Evolutionary conservation across 495 filamentous ascomycete genomes (phyloP).

Genomic region (Neurospora tetrasperma): DNA sequence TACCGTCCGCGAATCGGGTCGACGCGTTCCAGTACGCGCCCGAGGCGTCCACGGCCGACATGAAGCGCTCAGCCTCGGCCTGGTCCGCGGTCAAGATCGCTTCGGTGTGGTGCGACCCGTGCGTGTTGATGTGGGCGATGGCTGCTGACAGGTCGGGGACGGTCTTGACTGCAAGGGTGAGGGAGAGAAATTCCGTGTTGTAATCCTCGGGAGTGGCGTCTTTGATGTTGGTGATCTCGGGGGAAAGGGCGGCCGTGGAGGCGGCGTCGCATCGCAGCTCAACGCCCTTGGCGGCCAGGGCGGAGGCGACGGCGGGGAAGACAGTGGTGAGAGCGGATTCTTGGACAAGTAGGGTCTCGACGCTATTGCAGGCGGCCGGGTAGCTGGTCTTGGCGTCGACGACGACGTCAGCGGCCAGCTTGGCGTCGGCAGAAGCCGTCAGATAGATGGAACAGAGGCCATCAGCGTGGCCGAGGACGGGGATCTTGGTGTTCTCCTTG

Average conservation of each 20-base stretch:
- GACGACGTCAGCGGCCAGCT: constrained; percentile 65
- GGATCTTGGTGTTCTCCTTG: constrained; percentile 84
- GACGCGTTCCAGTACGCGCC: constrained; percentile 97
- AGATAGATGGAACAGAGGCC: constrained; percentile 89
- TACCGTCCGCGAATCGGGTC: constrained; percentile 88
- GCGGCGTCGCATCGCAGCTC: constrained; percentile 69
- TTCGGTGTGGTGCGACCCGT: constrained; percentile 94
- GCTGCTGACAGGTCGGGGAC: constrained; percentile 59
- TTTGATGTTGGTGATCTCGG: constrained; percentile 9
- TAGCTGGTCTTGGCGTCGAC: constrained; percentile 91
- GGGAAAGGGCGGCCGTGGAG: constrained; percentile 41
- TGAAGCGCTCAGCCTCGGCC: constrained; percentile 63
- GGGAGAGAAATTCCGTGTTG: constrained; percentile 80
- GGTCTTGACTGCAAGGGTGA: constrained; percentile 75
- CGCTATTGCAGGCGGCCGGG: constrained; percentile 88
- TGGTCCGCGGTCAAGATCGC: constrained; percentile 65
- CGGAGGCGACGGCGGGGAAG: constrained; percentile 60
- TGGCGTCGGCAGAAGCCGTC: constrained; percentile 61
- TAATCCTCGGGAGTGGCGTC: constrained; percentile 26
- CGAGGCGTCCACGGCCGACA: constrained; percentile 73
- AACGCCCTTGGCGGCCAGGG: constrained; percentile 66
- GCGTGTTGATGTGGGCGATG: constrained; percentile 77
- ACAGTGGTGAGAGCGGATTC: constrained; percentile 53
- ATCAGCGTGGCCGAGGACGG: constrained; percentile 93
- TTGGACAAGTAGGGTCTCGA: constrained; percentile 85